Conservation (phyloP, 139 green algal genomes). For the Yamagishiella unicocca region DNA sequence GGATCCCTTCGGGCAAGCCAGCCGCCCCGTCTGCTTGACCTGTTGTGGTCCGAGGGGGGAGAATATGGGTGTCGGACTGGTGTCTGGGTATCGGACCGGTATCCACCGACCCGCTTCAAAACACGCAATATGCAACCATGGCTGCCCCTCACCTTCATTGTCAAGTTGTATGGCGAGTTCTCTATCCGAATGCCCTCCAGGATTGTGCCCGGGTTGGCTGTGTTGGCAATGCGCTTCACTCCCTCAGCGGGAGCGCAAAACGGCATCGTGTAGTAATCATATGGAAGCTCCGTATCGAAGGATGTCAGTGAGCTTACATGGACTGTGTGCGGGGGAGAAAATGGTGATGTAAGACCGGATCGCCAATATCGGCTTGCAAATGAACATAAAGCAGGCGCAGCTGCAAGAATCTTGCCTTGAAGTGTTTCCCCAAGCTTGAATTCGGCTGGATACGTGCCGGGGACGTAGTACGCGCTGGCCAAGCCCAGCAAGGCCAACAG, state of each 20-base stretch:
- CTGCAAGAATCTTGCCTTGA: conserved; percentile 64
- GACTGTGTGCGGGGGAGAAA: conserved; percentile 50
- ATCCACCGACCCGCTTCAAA: no score
- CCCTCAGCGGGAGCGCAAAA: conserved; percentile 94
- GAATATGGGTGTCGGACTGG: no score
- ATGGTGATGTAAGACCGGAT: no score
- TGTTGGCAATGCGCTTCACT: conserved; percentile 72
- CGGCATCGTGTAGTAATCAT: conserved; percentile 94
- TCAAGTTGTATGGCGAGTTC: conserved; percentile 95
- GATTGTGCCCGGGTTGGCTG: conserved; percentile 94
- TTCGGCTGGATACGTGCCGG: conserved; percentile 86
- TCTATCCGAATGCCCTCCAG: conserved; percentile 89
- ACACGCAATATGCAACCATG: neutral
- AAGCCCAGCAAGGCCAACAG: neutral
- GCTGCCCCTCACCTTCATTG: conserved; percentile 75
- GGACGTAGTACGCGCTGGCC: conserved; percentile 75
- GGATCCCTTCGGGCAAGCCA: conserved; percentile 51
- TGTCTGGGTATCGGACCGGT: no score
- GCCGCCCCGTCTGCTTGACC: conserved; percentile 60
- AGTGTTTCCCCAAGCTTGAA: conserved; percentile 72
- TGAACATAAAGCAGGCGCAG: no score
- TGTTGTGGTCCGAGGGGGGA: conserved; percentile 42
- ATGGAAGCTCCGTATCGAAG: conserved; percentile 93
- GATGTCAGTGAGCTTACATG: conserved; percentile 91
- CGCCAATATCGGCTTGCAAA: no score